Evolutionary conservation across 106 monocot species (phyloP), one percentile per base, ranked within the genome.

Genomic region (Dendrobium nobile): DNA sequence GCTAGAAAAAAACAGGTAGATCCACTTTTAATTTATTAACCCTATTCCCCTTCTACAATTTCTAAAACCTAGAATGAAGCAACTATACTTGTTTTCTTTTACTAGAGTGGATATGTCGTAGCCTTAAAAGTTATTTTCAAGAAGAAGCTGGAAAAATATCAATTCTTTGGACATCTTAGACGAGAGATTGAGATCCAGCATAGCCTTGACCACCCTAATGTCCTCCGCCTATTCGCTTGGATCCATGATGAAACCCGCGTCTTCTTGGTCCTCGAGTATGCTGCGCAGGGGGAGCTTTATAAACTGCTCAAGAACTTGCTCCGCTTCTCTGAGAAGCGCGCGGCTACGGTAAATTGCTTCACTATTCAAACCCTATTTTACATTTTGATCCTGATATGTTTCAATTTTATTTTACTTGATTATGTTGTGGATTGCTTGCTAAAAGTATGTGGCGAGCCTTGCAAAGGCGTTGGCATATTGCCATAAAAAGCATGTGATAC

Each of bases 401-500:
- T 70, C 24, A 33, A 70, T 15, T 37, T 74, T 61, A 4, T 42
- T 77, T 18, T 54, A 8, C 3, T 19, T 78, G 9, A 1, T 72
- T 58, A 6, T 54, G 22, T 43, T 65, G 10, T 70, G 10, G n/a
- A 44, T 75, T 85, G 4, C 20, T 31, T 4, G n/a, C 18, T 19
- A 24, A 61, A 77, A 97, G 96, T 94, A 94, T 79, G 80, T 97
- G 47, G 92, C 88, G 27, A 97, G 96, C 70, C 90, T 97, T 56
- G 88, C 96, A 0, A 77, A 79, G 78, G 94, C 94, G 31, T 73
- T 97, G 68, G 90, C 85, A 1, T 97, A 97, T 78, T 90, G 92
- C 79, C 96, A 97, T 22, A 85, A 92, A 77, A 97, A 97, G 81
- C 85, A 94, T 77, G 96, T 97, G 79, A 97, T 97, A 80, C 96